Base-by-base conservation (phyloP, 2,329 filamentous ascomycete genomes). In the Penicillium sp. region DNA sequence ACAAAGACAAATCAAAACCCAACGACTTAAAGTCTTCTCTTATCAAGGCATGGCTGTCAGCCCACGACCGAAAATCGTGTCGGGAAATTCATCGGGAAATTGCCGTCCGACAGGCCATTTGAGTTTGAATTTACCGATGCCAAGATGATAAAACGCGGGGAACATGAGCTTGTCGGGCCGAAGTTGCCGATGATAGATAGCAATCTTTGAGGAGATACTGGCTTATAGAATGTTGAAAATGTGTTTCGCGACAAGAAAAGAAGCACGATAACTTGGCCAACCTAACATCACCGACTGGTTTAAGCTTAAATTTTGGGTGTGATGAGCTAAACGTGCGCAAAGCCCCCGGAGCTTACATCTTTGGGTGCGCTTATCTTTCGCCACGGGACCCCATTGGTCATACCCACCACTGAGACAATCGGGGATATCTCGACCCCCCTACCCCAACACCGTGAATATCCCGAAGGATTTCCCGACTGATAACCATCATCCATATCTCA, bases 101-200 rank as follows among this genome's bases (percentile, higher is more conserved):
- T 47, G 13, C 4, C 18, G 27, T 5, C 11, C 31, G 38, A 57
- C 49, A 57, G 29, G 43, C 13, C 18, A 14, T 13, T 18, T 29
- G 24, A 11, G 38, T 42, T 47, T 2, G 4, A 34, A 47, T 52
- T 55, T 52, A 24, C 55, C 55, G 55, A 57, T 39, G 55, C 55
- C 55, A 57, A 57, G 55, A 48, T 36, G 40, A 55, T 50, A 52
- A 48, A 54, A 55, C 45, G 55, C 55, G 55, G 55, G 55, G 55
- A 57, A 56, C 31, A 39, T 21, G 16, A 32, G 31, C 5, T 45
- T 16, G 9, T 49, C 34, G 22, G 39, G 14, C 16, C 21, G 40
- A 14, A 51, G 22, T 27, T 18, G 18, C 40, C 18, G 29, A 29
- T 31, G n/a, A 36, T 14, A n/a, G n/a, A 13, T 14, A n/a, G n/a